Evolutionary conservation across 1,139 yeast genomes (phyloP).

Genomic region (Hansenula sp.): DNA sequence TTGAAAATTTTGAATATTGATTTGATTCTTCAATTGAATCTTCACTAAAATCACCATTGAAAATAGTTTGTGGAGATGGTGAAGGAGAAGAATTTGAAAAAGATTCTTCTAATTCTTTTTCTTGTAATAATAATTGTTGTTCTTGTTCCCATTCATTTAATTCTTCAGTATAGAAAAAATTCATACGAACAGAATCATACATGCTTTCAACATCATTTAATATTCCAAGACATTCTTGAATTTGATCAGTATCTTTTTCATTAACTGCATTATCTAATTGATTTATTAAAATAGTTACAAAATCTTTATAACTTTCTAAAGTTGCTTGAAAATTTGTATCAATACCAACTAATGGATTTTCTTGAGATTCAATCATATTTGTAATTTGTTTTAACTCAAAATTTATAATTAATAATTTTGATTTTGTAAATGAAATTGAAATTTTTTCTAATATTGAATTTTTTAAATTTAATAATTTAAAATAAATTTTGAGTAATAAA

Average conservation of each 20-base stretch:
- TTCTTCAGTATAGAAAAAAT: conserved; percentile 25
- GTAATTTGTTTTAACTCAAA: conserved; percentile 17
- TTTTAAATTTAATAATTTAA: conserved; percentile 19
- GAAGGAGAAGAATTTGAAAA: conserved; percentile 3
- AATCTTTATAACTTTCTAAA: conserved; percentile 22
- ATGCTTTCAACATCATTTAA: conserved; percentile 32
- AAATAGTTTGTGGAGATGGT: neutral
- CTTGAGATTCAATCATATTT: conserved; percentile 15
- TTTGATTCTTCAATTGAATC: conserved; percentile 1
- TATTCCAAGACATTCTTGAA: conserved; percentile 29
- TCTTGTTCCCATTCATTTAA: conserved; percentile 20
- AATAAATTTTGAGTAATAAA: conserved; percentile 20
- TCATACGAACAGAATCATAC: conserved; percentile 31
- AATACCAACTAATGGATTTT: conserved; percentile 16
- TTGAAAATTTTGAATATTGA: neutral
- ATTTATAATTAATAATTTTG: conserved; percentile 20
- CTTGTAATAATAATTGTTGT: conserved; percentile 1
- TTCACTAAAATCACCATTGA: neutral
- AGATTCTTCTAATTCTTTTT: neutral
- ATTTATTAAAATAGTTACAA: conserved; percentile 27
- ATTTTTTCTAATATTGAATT: conserved; percentile 16
- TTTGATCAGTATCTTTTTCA: conserved; percentile 24
- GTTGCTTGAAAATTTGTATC: conserved; percentile 22
- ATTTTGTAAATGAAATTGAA: conserved; percentile 20
- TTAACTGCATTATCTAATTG: conserved; percentile 28